phyloP scores from a whole-genome alignment of 805 yeast genomes.

The Metschnikowia corniflorae region DNA sequence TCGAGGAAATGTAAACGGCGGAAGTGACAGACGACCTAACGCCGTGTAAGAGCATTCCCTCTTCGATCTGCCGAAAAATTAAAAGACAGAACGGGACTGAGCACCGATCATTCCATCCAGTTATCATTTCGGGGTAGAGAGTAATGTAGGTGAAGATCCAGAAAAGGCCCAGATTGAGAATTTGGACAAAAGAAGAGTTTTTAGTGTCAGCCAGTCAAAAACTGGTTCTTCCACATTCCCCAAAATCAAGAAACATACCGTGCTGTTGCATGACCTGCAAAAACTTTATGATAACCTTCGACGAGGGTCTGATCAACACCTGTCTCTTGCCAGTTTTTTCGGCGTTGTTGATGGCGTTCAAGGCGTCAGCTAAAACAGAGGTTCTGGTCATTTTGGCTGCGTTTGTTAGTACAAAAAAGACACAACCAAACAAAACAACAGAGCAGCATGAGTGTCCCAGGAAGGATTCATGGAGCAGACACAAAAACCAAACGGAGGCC shows the following conservation, averaged over 20 bases:
- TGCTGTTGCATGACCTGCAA: conserved; percentile 31
- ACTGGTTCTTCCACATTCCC: no score
- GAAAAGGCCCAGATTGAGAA: no score
- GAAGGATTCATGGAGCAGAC: conserved; percentile 21
- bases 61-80: conserved; percentile 86
- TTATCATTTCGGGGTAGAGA: conserved; percentile 82
- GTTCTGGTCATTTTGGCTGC: conserved; percentile 32
- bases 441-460: conserved; percentile 24
- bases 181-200: no score
- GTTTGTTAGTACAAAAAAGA: conserved; percentile 15
- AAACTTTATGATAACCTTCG: conserved; percentile 32
- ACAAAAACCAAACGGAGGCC: no score
- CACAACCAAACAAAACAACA: conserved; percentile 20
- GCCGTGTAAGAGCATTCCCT: conserved; percentile 69
- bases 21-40: conserved; percentile 33
- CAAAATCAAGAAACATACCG: conserved; percentile 29
- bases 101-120: conserved; percentile 92
- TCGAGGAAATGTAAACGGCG: conserved; percentile 69
- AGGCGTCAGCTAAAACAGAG: conserved; percentile 36
- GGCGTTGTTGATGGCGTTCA: conserved; percentile 36
- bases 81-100: conserved; percentile 95
- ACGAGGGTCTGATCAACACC: conserved; percentile 35
- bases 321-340: conserved; percentile 37
- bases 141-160: background rate
- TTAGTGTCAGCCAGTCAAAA: no score